Evolutionary conservation across 2,329 filamentous ascomycete genomes (phyloP).

Genomic region (Ceratocystis ficicola): DNA sequence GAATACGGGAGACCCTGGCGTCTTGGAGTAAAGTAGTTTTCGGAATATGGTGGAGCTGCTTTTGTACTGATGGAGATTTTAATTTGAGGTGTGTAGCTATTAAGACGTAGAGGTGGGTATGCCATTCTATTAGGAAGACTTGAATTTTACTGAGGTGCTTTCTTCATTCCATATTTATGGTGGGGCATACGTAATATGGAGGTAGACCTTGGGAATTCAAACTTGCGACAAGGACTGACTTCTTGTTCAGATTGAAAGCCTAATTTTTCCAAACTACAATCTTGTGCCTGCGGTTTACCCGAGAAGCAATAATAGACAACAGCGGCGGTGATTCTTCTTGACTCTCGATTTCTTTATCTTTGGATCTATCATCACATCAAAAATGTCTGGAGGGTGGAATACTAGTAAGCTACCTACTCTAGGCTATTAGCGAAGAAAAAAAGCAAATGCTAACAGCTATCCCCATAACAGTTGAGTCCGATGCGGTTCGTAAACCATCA

Average conservation of each 20-base stretch:
- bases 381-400: conserved; percentile 63
- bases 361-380: not conserved
- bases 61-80: too few species aligned
- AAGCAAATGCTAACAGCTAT: conserved; percentile 6
- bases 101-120: too few species aligned
- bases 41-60: too few species aligned
- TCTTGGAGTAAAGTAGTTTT: not conserved
- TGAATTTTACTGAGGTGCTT: not conserved
- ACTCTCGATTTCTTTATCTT: not conserved
- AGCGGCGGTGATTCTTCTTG: not conserved
- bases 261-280: not conserved
- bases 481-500: conserved; percentile 56
- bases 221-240: not conserved
- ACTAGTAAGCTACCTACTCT: conserved; percentile 47
- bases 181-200: conserved; percentile 7
- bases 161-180: not conserved
- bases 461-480: conserved; percentile 58
- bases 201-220: not conserved
- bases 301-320: not conserved
- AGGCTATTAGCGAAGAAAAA: not conserved
- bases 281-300: too few species aligned
- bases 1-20: not conserved
- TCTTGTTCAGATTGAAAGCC: not conserved
- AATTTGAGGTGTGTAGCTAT: too few species aligned
- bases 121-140: not conserved